Conservation (phyloP, 148 eudicot genomes). For the Vaccinium vitisidaea region DNA sequence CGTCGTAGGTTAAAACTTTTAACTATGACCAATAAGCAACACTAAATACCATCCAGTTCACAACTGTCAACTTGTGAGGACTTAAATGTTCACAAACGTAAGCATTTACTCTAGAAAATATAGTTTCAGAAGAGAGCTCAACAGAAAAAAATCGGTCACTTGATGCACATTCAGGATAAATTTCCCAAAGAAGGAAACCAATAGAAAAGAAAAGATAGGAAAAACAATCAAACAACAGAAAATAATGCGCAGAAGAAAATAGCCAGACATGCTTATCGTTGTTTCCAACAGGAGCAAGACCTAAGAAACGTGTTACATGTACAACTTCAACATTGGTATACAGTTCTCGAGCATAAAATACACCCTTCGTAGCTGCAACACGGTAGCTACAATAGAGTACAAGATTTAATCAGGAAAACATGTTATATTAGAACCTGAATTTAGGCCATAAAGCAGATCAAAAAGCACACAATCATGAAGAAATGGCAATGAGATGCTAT, state of each 20-base stretch:
- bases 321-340: constrained; percentile 68
- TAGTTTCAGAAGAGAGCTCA: background rate
- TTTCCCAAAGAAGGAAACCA: background rate
- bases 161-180: background rate
- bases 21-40: background rate
- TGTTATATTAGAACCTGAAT: background rate
- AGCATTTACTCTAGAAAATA: background rate
- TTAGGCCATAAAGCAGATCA: constrained; percentile 6
- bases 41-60: background rate
- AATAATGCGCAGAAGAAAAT: background rate
- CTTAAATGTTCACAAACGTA: background rate
- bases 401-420: constrained; percentile 23
- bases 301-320: constrained; percentile 92
- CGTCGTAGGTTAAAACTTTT: background rate
- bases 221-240: background rate
- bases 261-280: constrained; percentile 70
- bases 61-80: background rate
- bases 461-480: background rate
- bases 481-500: background rate
- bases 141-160: background rate
- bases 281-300: constrained; percentile 92
- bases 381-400: constrained; percentile 59
- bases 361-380: constrained; percentile 73
- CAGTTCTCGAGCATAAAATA: constrained; percentile 84
- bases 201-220: background rate